A percentile compares a stretch with the other conserved stretches of the same genome.
phyloP scores from a whole-genome alignment of 768 basidiomycete genomes.

The Obba rivulosa region DNA sequence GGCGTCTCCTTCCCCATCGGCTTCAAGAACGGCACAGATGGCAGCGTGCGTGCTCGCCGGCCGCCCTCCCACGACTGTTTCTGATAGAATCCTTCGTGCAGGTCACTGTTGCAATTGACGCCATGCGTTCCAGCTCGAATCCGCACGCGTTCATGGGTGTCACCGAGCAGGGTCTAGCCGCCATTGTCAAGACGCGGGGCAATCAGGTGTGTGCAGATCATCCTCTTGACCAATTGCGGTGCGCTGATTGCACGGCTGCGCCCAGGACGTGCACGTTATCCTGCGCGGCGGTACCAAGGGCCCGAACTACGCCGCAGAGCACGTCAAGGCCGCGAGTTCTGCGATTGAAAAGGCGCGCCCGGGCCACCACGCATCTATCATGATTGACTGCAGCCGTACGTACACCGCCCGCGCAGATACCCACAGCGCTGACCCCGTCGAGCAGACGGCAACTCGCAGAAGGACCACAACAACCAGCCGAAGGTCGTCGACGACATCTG shows the following conservation, averaged over 20 bases:
- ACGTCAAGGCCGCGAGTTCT: constrained; percentile 59
- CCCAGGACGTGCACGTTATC: constrained; percentile 89
- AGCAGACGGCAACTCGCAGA: constrained; percentile 90
- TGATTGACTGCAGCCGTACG: constrained; percentile 85
- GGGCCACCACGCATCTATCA: constrained; percentile 56
- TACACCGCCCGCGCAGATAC: constrained; percentile 8
- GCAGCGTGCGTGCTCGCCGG: constrained; percentile 35
- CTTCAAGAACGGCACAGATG: constrained; percentile 99
- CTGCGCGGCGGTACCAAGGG: constrained; percentile 90
- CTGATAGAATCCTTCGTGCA: constrained; percentile 6
- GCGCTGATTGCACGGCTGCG: not conserved
- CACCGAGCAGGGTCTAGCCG: constrained; percentile 82
- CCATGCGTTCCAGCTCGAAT: constrained; percentile 87
- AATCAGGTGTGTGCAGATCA: constrained; percentile 29
- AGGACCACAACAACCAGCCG: constrained; percentile 91
- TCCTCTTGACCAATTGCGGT: not conserved
- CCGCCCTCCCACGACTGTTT: constrained; percentile 3
- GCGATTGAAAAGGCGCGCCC: constrained; percentile 62
- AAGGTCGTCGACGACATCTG: constrained; percentile 69
- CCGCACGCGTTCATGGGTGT: constrained; percentile 97
- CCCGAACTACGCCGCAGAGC: constrained; percentile 78
- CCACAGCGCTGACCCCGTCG: constrained; percentile 1
- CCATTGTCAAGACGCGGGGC: constrained; percentile 80
- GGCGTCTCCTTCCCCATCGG: constrained; percentile 97
- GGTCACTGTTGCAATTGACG: constrained; percentile 90